Conservation (phyloP, 164 flowering plant species). For the Amborella trichopoda region DNA sequence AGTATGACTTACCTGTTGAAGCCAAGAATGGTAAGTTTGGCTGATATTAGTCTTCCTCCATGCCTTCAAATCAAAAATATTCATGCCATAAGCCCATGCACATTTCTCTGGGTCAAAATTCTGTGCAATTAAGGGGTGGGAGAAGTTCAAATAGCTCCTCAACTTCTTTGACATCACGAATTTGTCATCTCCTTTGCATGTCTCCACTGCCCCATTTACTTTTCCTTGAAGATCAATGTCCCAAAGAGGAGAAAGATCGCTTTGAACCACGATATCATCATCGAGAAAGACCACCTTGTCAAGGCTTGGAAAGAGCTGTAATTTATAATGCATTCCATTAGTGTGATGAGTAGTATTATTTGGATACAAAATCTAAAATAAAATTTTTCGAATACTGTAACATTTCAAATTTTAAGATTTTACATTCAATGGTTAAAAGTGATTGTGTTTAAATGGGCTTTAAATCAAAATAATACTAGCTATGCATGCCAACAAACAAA, state of each 20-base stretch:
- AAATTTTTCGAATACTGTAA: too few species aligned
- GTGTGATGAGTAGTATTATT: too few species aligned
- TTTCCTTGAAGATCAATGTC: slow-evolving; percentile 85
- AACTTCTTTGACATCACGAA: slow-evolving; percentile 86
- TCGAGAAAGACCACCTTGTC: slow-evolving; percentile 87
- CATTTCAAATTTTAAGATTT: too few species aligned
- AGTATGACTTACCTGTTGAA: slow-evolving; percentile 48
- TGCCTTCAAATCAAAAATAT: slow-evolving; percentile 75
- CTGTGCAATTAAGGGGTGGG: slow-evolving; percentile 64
- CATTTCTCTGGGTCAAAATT: slow-evolving; percentile 76
- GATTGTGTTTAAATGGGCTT: too few species aligned
- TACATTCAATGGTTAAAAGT: too few species aligned
- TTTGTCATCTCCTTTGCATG: slow-evolving; percentile 83
- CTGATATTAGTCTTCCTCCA: slow-evolving; percentile 92
- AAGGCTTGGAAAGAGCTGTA: slow-evolving; percentile 90
- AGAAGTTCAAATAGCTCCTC: slow-evolving; percentile 88
- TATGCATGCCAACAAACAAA: too few species aligned
- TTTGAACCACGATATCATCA: slow-evolving; percentile 87
- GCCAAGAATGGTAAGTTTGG: slow-evolving; percentile 68
- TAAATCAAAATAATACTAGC: too few species aligned
- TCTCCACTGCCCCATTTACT: slow-evolving; percentile 97
- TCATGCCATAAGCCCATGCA: slow-evolving; percentile 99
- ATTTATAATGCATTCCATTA: too few species aligned
- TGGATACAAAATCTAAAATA: too few species aligned
- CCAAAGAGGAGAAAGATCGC: slow-evolving; percentile 85